These are phyloP conservation scores for Geotrichum phurueaensis DNA, from an alignment of 1,139 yeast species.

Conservation along the genomic window DNA sequence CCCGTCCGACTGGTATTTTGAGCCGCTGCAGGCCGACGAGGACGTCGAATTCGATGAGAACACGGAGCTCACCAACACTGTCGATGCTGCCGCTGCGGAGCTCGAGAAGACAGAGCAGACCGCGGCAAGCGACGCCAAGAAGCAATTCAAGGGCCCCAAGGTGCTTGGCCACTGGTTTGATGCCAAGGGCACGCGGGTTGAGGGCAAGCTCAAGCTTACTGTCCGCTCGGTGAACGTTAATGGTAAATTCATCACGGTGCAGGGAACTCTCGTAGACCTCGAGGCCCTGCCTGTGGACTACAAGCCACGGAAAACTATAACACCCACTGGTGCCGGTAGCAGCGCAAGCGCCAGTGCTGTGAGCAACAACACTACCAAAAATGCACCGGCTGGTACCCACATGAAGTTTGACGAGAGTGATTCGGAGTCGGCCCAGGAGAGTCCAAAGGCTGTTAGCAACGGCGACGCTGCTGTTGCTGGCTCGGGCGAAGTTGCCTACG, in stretches of 20 bases:
- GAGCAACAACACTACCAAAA: neutral
- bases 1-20: constrained; percentile 77
- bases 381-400: neutral
- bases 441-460: neutral
- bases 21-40: constrained; percentile 70
- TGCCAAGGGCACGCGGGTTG: constrained; percentile 62
- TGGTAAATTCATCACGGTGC: constrained; percentile 77
- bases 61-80: constrained; percentile 12
- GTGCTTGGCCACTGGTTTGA: constrained; percentile 87
- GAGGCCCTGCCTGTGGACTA: constrained; percentile 34
- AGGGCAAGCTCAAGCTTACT: constrained; percentile 72
- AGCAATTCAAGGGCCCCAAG: constrained; percentile 30
- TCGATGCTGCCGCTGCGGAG: constrained; percentile 20
- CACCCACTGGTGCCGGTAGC: neutral
- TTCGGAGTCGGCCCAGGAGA: neutral
- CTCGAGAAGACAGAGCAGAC: constrained; percentile 14
- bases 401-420: neutral
- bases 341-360: neutral
- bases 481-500: neutral
- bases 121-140: neutral
- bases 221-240: constrained; percentile 68
- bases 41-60: constrained; percentile 25
- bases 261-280: constrained; percentile 44
- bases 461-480: neutral
- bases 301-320: neutral